Conservation (phyloP, 768 basidiomycete genomes). For the Collybia sp. region DNA sequence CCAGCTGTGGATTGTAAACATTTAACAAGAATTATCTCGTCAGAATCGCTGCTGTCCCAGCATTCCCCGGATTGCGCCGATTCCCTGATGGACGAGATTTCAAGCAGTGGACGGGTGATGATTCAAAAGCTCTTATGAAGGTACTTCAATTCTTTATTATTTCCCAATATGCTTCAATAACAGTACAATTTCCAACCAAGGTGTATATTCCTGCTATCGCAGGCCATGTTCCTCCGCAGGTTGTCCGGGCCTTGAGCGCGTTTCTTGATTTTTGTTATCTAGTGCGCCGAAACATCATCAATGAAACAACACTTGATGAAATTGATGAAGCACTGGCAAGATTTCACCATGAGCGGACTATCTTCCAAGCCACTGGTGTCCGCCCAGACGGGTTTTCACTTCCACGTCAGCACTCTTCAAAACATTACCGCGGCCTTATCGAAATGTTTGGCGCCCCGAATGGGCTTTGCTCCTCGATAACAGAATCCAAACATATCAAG, state of each 20-base stretch:
- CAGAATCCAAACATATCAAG: constrained; percentile 6
- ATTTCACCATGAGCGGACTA: background rate
- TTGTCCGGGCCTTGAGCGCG: background rate
- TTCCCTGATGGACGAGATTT: too few species aligned
- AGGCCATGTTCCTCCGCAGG: constrained; percentile 7
- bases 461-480: constrained; percentile 8
- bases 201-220: background rate
- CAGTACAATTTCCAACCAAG: too few species aligned
- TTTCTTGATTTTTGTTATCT: constrained; percentile 9
- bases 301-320: background rate
- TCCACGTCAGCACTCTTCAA: background rate
- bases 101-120: too few species aligned
- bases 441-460: constrained; percentile 11
- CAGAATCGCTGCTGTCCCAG: too few species aligned
- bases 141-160: too few species aligned
- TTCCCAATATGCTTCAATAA: too few species aligned
- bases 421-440: background rate
- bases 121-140: too few species aligned
- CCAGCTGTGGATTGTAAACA: too few species aligned
- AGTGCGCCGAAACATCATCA: background rate
- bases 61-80: too few species aligned
- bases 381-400: background rate
- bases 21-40: too few species aligned
- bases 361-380: constrained; percentile 2
- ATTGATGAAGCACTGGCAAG: background rate